Conservation (phyloP, 2,329 filamentous ascomycete species). For the Emergomyces orientalis region DNA sequence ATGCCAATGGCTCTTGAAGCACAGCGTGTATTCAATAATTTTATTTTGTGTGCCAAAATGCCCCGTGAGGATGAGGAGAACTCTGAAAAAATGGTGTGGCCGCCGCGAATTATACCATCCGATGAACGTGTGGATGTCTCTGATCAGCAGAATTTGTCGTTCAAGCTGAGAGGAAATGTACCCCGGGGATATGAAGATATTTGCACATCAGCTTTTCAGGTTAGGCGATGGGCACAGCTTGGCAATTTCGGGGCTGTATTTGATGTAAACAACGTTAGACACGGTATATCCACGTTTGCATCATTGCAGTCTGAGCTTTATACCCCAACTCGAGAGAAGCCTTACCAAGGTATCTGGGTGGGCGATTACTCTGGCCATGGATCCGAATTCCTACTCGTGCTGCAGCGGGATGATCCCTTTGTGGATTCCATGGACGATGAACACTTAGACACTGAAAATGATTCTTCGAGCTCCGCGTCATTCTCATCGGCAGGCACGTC, state of each 20-base stretch:
- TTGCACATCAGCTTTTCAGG: conserved; percentile 61
- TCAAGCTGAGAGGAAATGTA: conserved; percentile 33
- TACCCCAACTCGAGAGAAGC: conserved; percentile 68
- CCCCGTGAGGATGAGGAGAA: conserved; percentile 15
- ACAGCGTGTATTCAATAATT: conserved; percentile 53
- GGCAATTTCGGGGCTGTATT: conserved; percentile 18
- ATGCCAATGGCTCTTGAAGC: conserved; percentile 47
- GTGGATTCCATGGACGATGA: neutral
- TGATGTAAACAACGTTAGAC: conserved; percentile 37
- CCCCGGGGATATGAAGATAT: conserved; percentile 50
- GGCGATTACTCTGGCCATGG: conserved; percentile 84
- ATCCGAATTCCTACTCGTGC: conserved; percentile 74
- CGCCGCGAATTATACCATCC: conserved; percentile 61
- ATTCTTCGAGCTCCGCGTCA: conserved; percentile 3
- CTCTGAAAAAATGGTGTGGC: conserved; percentile 55
- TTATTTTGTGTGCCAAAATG: conserved; percentile 53
- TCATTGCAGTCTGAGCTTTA: conserved; percentile 69
- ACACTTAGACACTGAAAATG: neutral
- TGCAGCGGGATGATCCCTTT: conserved; percentile 53
- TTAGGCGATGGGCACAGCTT: conserved; percentile 69
- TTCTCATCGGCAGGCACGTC: neutral
- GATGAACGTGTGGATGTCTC: conserved; percentile 45
- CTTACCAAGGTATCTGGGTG: conserved; percentile 84
- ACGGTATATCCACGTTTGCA: conserved; percentile 53
- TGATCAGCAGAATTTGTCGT: conserved; percentile 35